Percentiles rank a stretch among this genome's conserved stretches.
Evolutionary conservation across 768 basidiomycete genomes (phyloP).

Genomic region (Macrocybe gigantea): DNA sequence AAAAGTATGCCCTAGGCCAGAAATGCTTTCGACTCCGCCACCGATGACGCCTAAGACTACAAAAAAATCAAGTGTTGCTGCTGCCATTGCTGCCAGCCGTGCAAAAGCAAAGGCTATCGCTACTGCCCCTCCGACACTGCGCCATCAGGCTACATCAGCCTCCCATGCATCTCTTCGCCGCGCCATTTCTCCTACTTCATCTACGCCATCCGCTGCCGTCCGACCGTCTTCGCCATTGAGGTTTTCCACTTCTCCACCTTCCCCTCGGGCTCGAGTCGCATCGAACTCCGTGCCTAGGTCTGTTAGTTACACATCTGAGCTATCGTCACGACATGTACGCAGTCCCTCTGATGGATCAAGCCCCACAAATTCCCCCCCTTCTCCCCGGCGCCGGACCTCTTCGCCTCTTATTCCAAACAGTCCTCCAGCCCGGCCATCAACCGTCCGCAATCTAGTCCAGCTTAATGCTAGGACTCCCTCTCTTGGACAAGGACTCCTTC

Average conservation of each 20-base stretch:
- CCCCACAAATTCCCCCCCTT: constrained; percentile 34
- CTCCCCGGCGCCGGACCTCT: constrained; percentile 39
- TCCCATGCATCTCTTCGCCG: constrained; percentile 52
- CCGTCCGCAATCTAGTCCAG: constrained; percentile 33
- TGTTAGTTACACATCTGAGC: constrained; percentile 26
- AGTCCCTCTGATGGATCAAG: constrained; percentile 29
- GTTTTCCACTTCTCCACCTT: constrained; percentile 40
- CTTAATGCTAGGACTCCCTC: constrained; percentile 33
- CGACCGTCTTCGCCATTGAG: constrained; percentile 46
- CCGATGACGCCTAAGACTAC: constrained; percentile 46
- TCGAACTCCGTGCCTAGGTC: constrained; percentile 35
- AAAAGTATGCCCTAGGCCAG: constrained; percentile 69
- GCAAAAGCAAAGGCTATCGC: constrained; percentile 85
- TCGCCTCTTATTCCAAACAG: constrained; percentile 36
- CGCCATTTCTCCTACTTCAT: constrained; percentile 37
- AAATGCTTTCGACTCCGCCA: constrained; percentile 30
- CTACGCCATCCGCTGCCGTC: constrained; percentile 22
- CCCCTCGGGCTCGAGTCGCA: constrained; percentile 28
- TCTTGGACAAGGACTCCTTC: constrained; percentile 24
- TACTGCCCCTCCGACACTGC: constrained; percentile 69
- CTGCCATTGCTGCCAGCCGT: constrained; percentile 85
- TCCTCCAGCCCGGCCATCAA: constrained; percentile 25
- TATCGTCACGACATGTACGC: constrained; percentile 30
- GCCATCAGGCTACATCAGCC: constrained; percentile 77
- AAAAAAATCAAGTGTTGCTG: constrained; percentile 81